Evolutionary conservation across 441 rosid species (phyloP), one percentile per base, ranked within the genome.

Genomic region (Bocquillonia castaneifolia): DNA sequence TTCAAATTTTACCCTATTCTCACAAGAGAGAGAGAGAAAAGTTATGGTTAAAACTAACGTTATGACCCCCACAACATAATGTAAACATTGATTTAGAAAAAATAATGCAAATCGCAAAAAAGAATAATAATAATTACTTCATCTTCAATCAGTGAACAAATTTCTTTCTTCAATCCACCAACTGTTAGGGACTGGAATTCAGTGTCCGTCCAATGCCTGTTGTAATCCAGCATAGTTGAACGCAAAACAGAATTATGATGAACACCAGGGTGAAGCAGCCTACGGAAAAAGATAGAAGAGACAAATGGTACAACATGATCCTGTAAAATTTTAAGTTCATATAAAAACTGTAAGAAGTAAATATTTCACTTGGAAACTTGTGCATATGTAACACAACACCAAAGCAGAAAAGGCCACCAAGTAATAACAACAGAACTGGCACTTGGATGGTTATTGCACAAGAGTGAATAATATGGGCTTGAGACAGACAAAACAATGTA

Each of bases 221-320:
- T 82, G 77, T 92, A 87, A 77, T 91, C 96, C 77, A 85, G 77
- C 71, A 95, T 82, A 57, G 96, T 85, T 67, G 82, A 81, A 56
- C 87, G 92, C 65, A 95, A 75, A 76, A 85, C 81, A 56, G 53
- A 66, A 72, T 65, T 81, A 74, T 86, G 85, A 81, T 75, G 79
- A 80, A 92, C 79, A 63, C 99, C 99, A 62, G 96, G 97, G 64
- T 81, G 89, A 70, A 92, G 90, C 79, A 95, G 83, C 80, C 96
- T 86, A 47, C 85, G 88, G 59, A 92, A 72, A 85, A 85, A 92
- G 75, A 92, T 78, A 52, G 96, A 86, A 59, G 96, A 95, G 29
- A 95, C 75, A 83, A 88, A 84, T 62, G 92, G 88, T 77, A 84
- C 74, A 70, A 83, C 75, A 65, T 82, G 86, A 59, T 92, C 98